Conservation (phyloP, 2,329 filamentous ascomycete genomes). For the Pseudomassariella vexata region DNA sequence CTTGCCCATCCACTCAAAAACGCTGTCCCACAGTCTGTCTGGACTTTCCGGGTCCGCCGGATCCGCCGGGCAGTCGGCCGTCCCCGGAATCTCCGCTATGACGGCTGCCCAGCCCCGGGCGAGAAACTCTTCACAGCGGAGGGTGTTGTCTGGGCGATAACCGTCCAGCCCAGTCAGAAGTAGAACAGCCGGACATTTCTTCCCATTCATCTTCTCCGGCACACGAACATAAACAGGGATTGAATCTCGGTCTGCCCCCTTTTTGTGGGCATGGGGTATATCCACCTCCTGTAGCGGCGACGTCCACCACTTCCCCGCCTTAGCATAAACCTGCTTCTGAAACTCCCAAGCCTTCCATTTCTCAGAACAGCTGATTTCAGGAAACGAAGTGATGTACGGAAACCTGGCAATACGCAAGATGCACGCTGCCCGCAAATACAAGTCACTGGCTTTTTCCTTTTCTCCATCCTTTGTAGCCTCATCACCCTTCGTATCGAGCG, state of each 20-base stretch:
- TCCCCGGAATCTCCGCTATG: constrained; percentile 60
- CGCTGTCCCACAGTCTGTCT: constrained; percentile 57
- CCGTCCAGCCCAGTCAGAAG: constrained; percentile 59
- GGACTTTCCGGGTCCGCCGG: constrained; percentile 51
- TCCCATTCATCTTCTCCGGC: constrained; percentile 29
- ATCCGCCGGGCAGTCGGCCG: constrained; percentile 62
- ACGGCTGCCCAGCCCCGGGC: constrained; percentile 57
- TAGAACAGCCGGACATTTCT: constrained; percentile 41
- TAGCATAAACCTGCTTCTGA: constrained; percentile 59
- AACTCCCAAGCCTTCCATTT: constrained; percentile 60
- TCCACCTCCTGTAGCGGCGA: constrained; percentile 55
- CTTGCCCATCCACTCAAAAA: constrained; percentile 52
- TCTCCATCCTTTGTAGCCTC: constrained; percentile 42
- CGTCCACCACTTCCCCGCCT: constrained; percentile 47
- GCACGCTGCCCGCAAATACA: constrained; percentile 66
- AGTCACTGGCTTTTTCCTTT: constrained; percentile 46
- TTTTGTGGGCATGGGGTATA: constrained; percentile 51
- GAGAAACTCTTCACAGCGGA: constrained; percentile 55
- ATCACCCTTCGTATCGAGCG: constrained; percentile 48
- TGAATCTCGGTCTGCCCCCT: constrained; percentile 41
- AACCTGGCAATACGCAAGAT: constrained; percentile 72
- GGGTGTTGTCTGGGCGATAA: constrained; percentile 58
- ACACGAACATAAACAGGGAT: constrained; percentile 64
- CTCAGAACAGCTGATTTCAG: constrained; percentile 29
- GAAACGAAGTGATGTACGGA: constrained; percentile 45